Evolutionary conservation across 192 early-diverging fungal species (phyloP), one percentile per base, ranked within the genome.

Genomic region (Podila minutissima): DNA sequence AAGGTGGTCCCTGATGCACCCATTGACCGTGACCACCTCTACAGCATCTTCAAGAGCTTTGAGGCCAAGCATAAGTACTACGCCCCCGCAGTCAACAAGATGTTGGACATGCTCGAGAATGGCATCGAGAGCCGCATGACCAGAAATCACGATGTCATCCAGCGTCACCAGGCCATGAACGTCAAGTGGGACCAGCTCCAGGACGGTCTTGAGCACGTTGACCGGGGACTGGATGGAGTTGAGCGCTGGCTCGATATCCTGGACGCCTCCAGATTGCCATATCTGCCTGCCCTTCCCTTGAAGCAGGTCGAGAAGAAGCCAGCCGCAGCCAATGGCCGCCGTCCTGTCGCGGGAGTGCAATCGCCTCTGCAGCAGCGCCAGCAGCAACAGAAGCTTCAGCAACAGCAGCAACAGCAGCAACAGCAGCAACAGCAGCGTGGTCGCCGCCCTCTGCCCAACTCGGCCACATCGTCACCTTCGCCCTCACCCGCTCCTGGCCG

Each of bases 51-150:
- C 67, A 88, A 90, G 72, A 83, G 74, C 2, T 90, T 90, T 50
- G 89, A 90, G 59, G 83, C 83, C 33, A 88, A 87, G 75, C 81
- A 86, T 60, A 88, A 88, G 69, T 87, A 88, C 73, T 90, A 86
- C 55, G 72, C 85, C 26, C 87, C 87, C 10, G 78, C 86, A 8
- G 84, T 90, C 28, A 84, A 78, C 62, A 84, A 86, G 74, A 87
- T 90, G 87, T 71, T 90, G 15, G 82, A 78, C 29, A 87, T 86
- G 83, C 82, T 90, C 31, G 87, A 85, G 48, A 85, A 76, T 57
- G 86, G 83, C 12, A 90, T 90, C 59, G 85, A 87, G 32, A 74
- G 81, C 31, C 81, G 86, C 33, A 84, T 75, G 2, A 83, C 82
- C 17, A 79, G 73, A 49, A 84, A 90, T 67, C 67, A 72, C 53